These are phyloP conservation scores for Cerioporus squamosus DNA, from an alignment of 1,284 basidiomycete genomes.

Conservation along the genomic window DNA sequence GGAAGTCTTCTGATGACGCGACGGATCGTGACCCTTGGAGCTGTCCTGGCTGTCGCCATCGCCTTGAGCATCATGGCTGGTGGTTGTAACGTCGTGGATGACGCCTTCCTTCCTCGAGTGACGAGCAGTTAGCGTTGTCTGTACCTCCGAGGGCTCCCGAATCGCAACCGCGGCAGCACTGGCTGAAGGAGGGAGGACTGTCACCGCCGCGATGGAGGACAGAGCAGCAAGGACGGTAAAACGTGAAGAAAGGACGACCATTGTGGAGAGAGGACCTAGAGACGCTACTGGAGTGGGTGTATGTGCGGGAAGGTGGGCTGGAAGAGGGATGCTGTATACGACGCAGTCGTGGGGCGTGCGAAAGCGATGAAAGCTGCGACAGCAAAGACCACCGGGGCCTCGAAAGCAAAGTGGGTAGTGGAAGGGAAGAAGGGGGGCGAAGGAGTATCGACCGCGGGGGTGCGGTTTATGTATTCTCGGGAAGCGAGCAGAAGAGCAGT, in stretches of 20 bases:
- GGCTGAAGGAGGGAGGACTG: conserved; percentile 34
- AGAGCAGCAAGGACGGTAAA: conserved; percentile 51
- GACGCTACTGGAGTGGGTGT: neutral
- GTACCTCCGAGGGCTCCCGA: conserved; percentile 18
- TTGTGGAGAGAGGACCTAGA: conserved; percentile 31
- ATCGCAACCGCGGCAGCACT: conserved; percentile 43
- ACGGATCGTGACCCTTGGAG: neutral
- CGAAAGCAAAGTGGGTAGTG: conserved; percentile 23
- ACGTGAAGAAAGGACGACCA: conserved; percentile 51
- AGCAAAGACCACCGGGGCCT: conserved; percentile 37
- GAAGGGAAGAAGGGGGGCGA: conserved; percentile 23
- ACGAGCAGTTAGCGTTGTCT: conserved; percentile 10
- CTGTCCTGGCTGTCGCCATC: neutral
- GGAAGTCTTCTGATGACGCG: neutral
- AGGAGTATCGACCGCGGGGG: conserved; percentile 15
- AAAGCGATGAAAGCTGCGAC: conserved; percentile 33
- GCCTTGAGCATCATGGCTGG: neutral
- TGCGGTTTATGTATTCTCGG: conserved; percentile 25
- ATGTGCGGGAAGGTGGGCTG: conserved; percentile 7
- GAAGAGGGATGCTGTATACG: conserved; percentile 15
- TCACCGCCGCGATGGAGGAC: conserved; percentile 45
- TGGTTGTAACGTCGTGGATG: neutral
- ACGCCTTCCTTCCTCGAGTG: conserved; percentile 6
- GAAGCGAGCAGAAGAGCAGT: conserved; percentile 1
- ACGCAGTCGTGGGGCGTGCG: conserved; percentile 22